Base-by-base conservation (phyloP, 768 basidiomycete species). In the Boletus bicolor region DNA sequence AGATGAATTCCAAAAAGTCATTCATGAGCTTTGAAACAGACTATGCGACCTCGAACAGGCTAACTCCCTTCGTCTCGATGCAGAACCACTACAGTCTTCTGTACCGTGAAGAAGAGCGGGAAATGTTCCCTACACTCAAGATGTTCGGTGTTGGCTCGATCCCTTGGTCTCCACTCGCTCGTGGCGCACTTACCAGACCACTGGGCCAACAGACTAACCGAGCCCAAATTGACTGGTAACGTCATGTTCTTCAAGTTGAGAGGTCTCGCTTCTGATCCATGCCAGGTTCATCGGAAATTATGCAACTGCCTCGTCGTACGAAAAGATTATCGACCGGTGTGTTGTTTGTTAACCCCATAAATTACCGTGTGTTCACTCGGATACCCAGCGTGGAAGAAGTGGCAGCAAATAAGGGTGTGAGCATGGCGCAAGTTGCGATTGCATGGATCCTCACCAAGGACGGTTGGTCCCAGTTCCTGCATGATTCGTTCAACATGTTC, bases 31-130 rank as follows among this genome's bases (percentile, higher is more conserved):
- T 55, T 35, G 5, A 51, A 45, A 57, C 44, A 73, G 73, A 72
- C 61, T 76, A 76, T 28, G 76, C 77, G 6, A 75, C 76, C 57
- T 65, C 59, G 32, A 75, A 77, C 60, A 75, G 72, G 41, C 70
- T 77, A 35, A 80, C 79, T 7, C 79, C 78, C 6, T 84, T 85
- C 70, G 79, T 84, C 68, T 79, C 80, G 10, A 85, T 85, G 84
- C 84, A 85, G 66, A 83, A 85, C 67, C 77, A 81, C 57, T 79
- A 85, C 64, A 78, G 66, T 54, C 73, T 82, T 6, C 44, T 82
- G 37, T 85, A 85, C 62, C 77, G 83, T 42, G 84, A 85, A 64
- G 84, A 86, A 64, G 84, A 82, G 62, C 75, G 71, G 26, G 80
- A 81, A 62, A 80, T 82, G 79, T 78, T 82, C 60, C 83, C 84